phyloP scores from a whole-genome alignment of 768 basidiomycete species.

The Ramaria rubella region DNA sequence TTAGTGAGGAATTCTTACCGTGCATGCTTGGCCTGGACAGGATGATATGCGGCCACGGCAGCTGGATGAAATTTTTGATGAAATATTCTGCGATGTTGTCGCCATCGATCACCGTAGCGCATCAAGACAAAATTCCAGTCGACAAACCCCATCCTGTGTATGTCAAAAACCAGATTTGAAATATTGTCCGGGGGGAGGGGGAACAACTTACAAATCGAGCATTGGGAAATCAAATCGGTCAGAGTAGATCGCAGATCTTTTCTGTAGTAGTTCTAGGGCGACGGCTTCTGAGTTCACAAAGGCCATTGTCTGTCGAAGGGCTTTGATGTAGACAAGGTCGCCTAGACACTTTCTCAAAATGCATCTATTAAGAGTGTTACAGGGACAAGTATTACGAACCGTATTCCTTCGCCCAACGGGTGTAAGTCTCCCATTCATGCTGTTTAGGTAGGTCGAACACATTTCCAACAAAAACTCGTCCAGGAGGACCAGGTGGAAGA shows the following conservation, averaged over 20 bases:
- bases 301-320: constrained; percentile 19
- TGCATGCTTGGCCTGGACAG: constrained; percentile 39
- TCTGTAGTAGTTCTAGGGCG: constrained; percentile 25
- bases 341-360: constrained; percentile 12
- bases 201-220: constrained; percentile 9
- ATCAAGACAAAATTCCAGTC: constrained; percentile 53
- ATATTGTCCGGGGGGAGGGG: not conserved
- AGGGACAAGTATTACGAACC: not conserved
- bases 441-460: constrained; percentile 1
- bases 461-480: constrained; percentile 7
- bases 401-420: constrained; percentile 9
- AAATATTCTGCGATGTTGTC: constrained; percentile 44
- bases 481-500: constrained; percentile 11
- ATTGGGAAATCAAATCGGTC: constrained; percentile 22
- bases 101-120: constrained; percentile 35
- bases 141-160: constrained; percentile 32
- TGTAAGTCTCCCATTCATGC: constrained; percentile 10
- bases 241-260: constrained; percentile 26
- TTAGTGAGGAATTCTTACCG: constrained; percentile 17
- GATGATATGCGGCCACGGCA: constrained; percentile 35
- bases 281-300: constrained; percentile 20
- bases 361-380: not conserved
- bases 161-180: not conserved
- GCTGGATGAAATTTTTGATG: constrained; percentile 45
- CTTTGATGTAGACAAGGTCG: constrained; percentile 20